Evolutionary conservation across 305 asterid species (phyloP), one percentile per base, ranked within the genome.

Genomic region (Petunia hybrid): DNA sequence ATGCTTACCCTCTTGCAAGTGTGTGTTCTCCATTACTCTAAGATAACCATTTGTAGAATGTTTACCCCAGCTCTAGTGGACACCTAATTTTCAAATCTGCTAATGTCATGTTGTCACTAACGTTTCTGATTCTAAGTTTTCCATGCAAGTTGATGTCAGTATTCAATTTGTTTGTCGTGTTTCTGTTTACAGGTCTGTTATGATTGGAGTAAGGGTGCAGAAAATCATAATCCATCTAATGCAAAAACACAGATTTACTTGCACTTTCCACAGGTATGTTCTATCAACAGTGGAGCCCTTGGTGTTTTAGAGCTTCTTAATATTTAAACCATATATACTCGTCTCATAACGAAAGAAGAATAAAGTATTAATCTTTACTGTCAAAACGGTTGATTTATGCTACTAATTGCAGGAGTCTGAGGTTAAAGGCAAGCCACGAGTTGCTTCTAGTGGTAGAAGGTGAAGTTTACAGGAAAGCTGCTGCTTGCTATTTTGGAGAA

Each of bases 181-280:
- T 71, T 70, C 79, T 76, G 42, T 45, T 2, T 80, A 39, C 84
- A 94, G 97, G 98, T 92, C 48, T 96, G 99, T 80, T 91, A 93
- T 78, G 99, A 94, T 87, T 96, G 99, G 99, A 87, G 98, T 91
- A 96, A 96, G 92, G 98, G 99, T 75, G 99, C 99, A 69, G 98
- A 94, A 86, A 95, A 95, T 82, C 98, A 94, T 77, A 94, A 94
- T 85, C 99, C 98, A 55, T 84, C 97, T 60, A 88, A 92, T 56
- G 97, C 97, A 71, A 95, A 94, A 89, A 80, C 93, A 36, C n/a
- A 79, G 63, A 95, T 95, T 65, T 91, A 80, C 85, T 91, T 94
- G 22, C 99, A 95, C 87, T 85, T 80, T 64, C 94, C 98, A 39
- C 98, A 88, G 98, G 98, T 94, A 82, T 64, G 70, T 45, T 80